phyloP scores from a whole-genome alignment of 2,329 filamentous ascomycete species.

The Sporothrix euskadiensis region DNA sequence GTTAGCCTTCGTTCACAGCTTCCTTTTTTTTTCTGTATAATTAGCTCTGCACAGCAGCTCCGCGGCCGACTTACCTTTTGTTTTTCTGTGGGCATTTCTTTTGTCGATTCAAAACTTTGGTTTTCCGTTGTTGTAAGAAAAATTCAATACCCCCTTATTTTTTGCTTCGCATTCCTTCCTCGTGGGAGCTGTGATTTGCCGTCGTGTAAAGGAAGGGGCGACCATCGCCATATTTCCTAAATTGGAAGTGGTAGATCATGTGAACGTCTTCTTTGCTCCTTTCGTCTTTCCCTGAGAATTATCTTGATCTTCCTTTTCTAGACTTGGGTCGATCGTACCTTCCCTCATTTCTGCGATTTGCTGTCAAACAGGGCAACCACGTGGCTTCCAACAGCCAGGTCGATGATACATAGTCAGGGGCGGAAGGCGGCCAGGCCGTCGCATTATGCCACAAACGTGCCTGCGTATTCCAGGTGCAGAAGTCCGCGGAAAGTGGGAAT shows the following conservation, averaged over 20 bases:
- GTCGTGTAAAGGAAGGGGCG: background rate
- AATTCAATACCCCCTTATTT: conserved; percentile 5
- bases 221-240: background rate
- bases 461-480: background rate
- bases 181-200: background rate
- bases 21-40: conserved; percentile 17
- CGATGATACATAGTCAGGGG: background rate
- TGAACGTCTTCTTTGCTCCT: background rate
- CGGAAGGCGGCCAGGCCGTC: background rate
- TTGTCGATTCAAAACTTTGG: background rate
- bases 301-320: background rate
- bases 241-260: background rate
- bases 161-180: background rate
- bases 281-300: background rate
- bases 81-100: background rate
- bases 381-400: background rate
- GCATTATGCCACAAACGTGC: conserved; percentile 11
- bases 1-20: conserved; percentile 4
- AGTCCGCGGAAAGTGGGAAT: background rate
- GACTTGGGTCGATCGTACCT: conserved; percentile 3
- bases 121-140: background rate
- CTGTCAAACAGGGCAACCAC: background rate
- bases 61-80: background rate
- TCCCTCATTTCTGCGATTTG: background rate
- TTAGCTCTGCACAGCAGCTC: background rate